Evolutionary conservation across 2,329 filamentous ascomycete species (phyloP).

Genomic region (Diaporthe citrichinensis): DNA sequence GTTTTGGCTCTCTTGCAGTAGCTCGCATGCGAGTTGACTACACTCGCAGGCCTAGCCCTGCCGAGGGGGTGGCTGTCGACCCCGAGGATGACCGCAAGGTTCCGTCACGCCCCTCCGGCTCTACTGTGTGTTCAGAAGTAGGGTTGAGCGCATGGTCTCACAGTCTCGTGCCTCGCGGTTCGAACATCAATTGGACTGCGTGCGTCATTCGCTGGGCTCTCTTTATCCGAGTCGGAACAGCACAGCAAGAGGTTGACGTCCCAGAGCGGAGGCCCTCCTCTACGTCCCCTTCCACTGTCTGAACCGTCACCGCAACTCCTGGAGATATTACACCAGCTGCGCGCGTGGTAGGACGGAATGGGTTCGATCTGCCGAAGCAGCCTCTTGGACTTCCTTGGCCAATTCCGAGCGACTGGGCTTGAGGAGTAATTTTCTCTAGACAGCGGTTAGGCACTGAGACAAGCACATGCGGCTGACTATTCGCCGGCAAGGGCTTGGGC

Average conservation of each 20-base stretch:
- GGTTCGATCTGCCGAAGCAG: neutral
- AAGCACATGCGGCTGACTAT: slow-evolving; percentile 6
- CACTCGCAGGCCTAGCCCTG: slow-evolving; percentile 15
- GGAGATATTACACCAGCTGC: neutral
- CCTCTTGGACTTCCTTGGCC: neutral
- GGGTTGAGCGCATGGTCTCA: slow-evolving; percentile 38
- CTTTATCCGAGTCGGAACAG: neutral
- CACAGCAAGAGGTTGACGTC: neutral
- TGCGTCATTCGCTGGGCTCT: slow-evolving; percentile 14
- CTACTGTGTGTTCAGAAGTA: neutral
- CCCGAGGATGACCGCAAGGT: slow-evolving; percentile 2
- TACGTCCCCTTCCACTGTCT: neutral
- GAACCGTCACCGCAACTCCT: slow-evolving; percentile 33
- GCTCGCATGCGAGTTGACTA: slow-evolving; percentile 26
- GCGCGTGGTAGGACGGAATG: neutral
- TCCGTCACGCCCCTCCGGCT: neutral
- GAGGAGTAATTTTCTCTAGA: slow-evolving; percentile 2
- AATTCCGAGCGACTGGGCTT: neutral
- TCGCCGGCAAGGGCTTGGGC: neutral
- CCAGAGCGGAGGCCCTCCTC: slow-evolving; percentile 10
- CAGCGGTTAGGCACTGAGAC: slow-evolving; percentile 11
- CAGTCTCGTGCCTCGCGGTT: slow-evolving; percentile 29
- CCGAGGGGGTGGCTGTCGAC: slow-evolving; percentile 24
- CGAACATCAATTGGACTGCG: neutral
- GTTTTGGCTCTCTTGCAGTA: slow-evolving; percentile 32